Percentiles rank a stretch among this genome's conserved stretches.
Evolutionary conservation across 2,329 filamentous ascomycete genomes (phyloP).

Genomic region (Diaporthe humulicola): DNA sequence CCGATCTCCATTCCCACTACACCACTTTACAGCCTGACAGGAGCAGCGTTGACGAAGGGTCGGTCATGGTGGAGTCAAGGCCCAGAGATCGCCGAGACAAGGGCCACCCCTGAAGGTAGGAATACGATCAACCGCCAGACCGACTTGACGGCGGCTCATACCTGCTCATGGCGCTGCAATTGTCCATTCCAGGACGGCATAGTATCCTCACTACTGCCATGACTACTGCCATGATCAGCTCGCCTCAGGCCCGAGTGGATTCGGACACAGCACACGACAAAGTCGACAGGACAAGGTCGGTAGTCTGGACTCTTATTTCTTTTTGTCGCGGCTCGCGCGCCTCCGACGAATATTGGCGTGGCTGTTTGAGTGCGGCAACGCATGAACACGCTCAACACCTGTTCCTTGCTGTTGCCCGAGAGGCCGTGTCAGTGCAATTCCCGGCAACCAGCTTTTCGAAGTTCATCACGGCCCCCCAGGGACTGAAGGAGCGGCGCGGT

Average conservation of each 20-base stretch:
- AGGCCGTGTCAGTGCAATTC: constrained; percentile 3
- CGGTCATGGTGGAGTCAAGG: neutral
- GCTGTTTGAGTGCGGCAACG: neutral
- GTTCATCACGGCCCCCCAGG: constrained; percentile 6
- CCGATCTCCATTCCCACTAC: neutral
- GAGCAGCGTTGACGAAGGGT: neutral
- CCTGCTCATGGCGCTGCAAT: constrained; percentile 11
- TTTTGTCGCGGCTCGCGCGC: constrained; percentile 34
- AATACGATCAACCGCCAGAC: constrained; percentile 15
- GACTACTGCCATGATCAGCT: neutral
- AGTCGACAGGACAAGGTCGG: neutral
- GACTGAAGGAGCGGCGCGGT: constrained; percentile 22
- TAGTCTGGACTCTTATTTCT: neutral
- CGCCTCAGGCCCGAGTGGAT: neutral
- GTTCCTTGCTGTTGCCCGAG: neutral
- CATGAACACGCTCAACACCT: constrained; percentile 17
- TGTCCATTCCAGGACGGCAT: constrained; percentile 19
- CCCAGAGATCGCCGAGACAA: constrained; percentile 17
- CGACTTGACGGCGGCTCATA: constrained; percentile 19
- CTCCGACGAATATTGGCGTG: neutral
- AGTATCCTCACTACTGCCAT: neutral
- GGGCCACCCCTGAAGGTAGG: constrained; percentile 12
- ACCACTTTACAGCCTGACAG: neutral
- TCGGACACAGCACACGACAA: neutral
- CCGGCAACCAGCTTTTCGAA: neutral